Percentiles rank a stretch among this genome's conserved stretches.
phyloP scores from a whole-genome alignment of 192 early-diverging fungal species.

The Gryganskiella cystojenkinii region DNA sequence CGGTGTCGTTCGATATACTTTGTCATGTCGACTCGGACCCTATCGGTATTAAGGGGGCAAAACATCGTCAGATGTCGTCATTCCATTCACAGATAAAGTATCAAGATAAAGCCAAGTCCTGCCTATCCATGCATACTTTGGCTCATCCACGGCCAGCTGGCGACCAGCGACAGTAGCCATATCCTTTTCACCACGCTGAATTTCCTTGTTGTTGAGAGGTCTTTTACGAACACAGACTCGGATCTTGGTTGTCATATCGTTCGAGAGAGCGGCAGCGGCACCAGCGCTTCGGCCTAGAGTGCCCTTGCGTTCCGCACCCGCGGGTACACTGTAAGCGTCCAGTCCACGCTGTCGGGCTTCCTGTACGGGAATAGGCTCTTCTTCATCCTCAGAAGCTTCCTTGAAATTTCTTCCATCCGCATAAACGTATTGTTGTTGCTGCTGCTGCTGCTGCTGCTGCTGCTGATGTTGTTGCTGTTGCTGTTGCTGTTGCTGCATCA shows the following conservation, averaged over 20 bases:
- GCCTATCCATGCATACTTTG: constrained; percentile 73
- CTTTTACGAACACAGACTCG: constrained; percentile 97
- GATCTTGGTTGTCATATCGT: constrained; percentile 85
- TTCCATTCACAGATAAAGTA: background rate
- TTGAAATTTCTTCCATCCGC: constrained; percentile 41
- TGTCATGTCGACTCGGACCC: constrained; percentile 94
- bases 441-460: constrained; percentile 29
- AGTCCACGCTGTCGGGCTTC: constrained; percentile 55
- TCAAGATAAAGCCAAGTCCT: background rate
- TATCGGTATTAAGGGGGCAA: constrained; percentile 32
- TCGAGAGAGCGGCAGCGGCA: constrained; percentile 7
- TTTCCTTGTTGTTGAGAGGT: constrained; percentile 91
- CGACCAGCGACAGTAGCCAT: constrained; percentile 76
- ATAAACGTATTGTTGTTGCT: constrained; percentile 22
- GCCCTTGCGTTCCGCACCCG: constrained; percentile 33
- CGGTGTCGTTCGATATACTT: constrained; percentile 94
- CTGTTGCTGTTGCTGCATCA: constrained; percentile 16
- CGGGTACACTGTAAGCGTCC: constrained; percentile 83
- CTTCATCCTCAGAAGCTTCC: constrained; percentile 55
- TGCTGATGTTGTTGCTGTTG: constrained; percentile 30
- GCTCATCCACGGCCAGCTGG: constrained; percentile 89
- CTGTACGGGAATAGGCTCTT: constrained; percentile 42
- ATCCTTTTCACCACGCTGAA: constrained; percentile 84
- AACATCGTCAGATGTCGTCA: background rate
- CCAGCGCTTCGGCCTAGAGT: constrained; percentile 29